phyloP scores from a whole-genome alignment of 257 asterid genomes.

The Gardenia jasminoides region DNA sequence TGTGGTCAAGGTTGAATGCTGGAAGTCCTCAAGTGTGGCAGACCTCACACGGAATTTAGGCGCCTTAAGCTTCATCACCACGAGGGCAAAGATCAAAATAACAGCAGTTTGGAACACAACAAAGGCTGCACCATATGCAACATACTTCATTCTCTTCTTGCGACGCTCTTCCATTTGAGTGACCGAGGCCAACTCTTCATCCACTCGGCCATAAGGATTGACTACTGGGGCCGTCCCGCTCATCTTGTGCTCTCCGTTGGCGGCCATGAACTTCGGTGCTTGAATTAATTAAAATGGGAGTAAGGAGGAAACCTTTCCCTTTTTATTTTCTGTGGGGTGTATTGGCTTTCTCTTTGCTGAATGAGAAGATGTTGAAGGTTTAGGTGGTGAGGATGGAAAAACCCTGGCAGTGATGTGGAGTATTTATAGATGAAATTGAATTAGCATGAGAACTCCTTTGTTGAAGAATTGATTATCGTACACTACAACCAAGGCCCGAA shows the following conservation, averaged over 20 bases:
- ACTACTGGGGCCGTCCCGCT: not conserved
- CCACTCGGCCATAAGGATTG: constrained; percentile 18
- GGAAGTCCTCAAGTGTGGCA: constrained; percentile 13
- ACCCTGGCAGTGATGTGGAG: not conserved
- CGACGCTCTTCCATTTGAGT: constrained; percentile 19
- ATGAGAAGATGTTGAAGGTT: not conserved
- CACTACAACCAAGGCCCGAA: not conserved
- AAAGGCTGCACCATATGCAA: constrained; percentile 29
- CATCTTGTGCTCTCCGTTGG: not conserved
- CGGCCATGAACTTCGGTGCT: not conserved
- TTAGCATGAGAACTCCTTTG: not conserved
- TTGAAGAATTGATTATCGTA: not conserved
- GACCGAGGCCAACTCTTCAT: constrained; percentile 15
- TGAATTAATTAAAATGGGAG: not conserved
- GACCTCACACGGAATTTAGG: constrained; percentile 38
- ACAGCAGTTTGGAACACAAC: constrained; percentile 32
- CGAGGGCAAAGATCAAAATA: constrained; percentile 27
- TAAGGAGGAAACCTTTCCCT: not conserved
- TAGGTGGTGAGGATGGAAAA: not conserved
- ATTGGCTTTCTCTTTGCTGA: not conserved
- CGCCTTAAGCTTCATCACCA: constrained; percentile 30
- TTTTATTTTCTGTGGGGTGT: not conserved
- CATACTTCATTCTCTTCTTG: constrained; percentile 34
- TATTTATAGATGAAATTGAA: not conserved
- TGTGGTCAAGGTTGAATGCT: not conserved